Base-by-base conservation (phyloP, 768 basidiomycete genomes). In the Boletus insuetus region DNA sequence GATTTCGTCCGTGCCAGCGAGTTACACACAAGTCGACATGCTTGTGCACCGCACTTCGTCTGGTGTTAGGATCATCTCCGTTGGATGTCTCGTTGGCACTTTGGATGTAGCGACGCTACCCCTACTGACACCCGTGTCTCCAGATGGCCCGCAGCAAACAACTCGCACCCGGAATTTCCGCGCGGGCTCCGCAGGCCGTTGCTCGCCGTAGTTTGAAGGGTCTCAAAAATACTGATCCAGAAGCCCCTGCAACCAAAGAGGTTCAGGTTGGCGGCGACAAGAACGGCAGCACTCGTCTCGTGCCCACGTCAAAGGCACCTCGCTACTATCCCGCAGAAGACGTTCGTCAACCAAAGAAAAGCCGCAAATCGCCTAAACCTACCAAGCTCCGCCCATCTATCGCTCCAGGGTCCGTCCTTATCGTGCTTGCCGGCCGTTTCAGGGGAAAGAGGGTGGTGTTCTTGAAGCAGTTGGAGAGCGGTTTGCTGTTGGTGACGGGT, bases 391-490 rank as follows among this genome's bases (percentile, higher is more conserved):
- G 96, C 67, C 72, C 85, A 51, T 82, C 89, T 64, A 97, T 99
- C 79, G 89, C 87, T 58, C 92, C 94, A 58, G 97, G 97, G 60
- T 88, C 94, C 71, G 82, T 99, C 69, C 80, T 99, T 63, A 98
- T 99, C 76, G 80, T 99, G 65, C 86, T 99, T 66, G 96, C 97
- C 58, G 97, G 97, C 69, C 91, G 94, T 69, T 98, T 92, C 91
- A 81, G 91, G 63, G 96, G 96, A 61, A 98, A 98, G 85, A 86
- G 97, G 52, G 97, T 99, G 61, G 94, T 99, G 54, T 96, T 93
- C 78, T 79, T 99, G 79, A 97, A 97, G 84, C 94, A 95, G 80
- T 77, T 98, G 73, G 82, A 83, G 65, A 89, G 89, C 59, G 97
- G 97, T 51, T 76, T 99, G 69, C 77, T 99, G 68, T 81, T 99